Evolutionary conservation across 2,329 filamentous ascomycete genomes (phyloP), one percentile per base, ranked within the genome.

Genomic region (Hypoxylon sp.): DNA sequence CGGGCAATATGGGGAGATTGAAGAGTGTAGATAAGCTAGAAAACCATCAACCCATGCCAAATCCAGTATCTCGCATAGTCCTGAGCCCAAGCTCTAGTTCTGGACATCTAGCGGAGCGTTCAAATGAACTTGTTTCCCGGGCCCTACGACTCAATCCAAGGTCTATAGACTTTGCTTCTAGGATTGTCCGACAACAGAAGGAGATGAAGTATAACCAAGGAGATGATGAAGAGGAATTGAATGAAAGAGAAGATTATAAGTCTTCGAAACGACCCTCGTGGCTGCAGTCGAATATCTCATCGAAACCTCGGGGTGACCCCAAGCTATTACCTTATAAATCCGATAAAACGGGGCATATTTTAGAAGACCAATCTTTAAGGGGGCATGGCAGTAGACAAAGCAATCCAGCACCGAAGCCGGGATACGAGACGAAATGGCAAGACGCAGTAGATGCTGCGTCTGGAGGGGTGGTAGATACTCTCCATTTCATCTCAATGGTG

Each of bases 401-500:
- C 1, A 45, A 59, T 10, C n/a, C 13, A 23, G 28, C 17, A 30
- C 23, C 36, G 4, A 45, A 55, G 34, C 21, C 52, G 13, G 48
- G 6, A 14, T 43, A 60, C n/a, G 68, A 70, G 41, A 34, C 19
- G 10, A 68, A 55, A 50, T 72, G 68, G 68, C 50, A 68, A 52
- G 53, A 63, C 2, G 65, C 68, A 51, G 68, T 72, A 13, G 59
- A 70, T 25, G 62, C 23, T 2, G 70, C 70, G 3, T 68, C 62
- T 21, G 25, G 36, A 11, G 63, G 67, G 1, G 53, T 70, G n/a
- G 49, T 65, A 45, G 70, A 68, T 32, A 64, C 53, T 10, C 57
- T 72, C n/a, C 65, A 70, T 17, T 30, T 49, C 25, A 63, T 72
- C 28, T 65, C 70, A 19, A 68, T 21, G 38, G 70, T 69, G 10